Evolutionary conservation across 257 asterid genomes (phyloP).

Genomic region (Solanum sparsipilum): DNA sequence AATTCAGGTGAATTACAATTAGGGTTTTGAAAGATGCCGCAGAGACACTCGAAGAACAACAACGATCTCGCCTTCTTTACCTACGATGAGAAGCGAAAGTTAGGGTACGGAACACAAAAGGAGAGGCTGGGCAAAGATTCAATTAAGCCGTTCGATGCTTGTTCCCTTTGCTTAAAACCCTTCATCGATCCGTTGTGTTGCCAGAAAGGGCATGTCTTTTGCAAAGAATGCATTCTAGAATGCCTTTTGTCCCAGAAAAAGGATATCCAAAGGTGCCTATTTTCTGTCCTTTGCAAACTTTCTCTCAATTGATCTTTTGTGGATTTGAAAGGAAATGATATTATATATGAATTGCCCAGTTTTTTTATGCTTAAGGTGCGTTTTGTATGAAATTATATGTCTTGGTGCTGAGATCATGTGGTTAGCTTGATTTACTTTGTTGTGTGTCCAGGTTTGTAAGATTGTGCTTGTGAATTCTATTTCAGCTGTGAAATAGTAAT

Average conservation of each 20-base stretch:
- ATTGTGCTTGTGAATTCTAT: not conserved
- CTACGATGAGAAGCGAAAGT: constrained; percentile 92
- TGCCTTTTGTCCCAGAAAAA: constrained; percentile 87
- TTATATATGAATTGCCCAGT: not conserved
- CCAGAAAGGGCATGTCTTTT: constrained; percentile 75
- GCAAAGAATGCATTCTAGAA: constrained; percentile 89
- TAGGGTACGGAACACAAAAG: constrained; percentile 93
- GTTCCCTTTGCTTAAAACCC: constrained; percentile 91
- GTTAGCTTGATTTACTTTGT: not conserved
- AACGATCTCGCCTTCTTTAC: constrained; percentile 95
- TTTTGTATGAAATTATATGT: not conserved
- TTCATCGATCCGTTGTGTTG: constrained; percentile 80
- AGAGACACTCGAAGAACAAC: constrained; percentile 97
- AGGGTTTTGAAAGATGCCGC: constrained; percentile 49
- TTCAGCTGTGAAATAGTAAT: not conserved
- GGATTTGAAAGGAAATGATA: not conserved
- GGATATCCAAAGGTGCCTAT: constrained; percentile 61
- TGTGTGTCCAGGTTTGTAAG: not conserved
- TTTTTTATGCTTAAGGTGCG: not conserved
- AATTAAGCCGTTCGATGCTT: constrained; percentile 84
- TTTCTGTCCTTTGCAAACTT: not conserved
- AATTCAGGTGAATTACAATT: not conserved
- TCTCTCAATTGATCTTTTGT: not conserved
- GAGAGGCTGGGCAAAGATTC: constrained; percentile 89
- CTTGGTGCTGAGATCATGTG: not conserved